Base-by-base conservation (phyloP, 2,329 filamentous ascomycete species). In the Pseudocercospora musae region DNA sequence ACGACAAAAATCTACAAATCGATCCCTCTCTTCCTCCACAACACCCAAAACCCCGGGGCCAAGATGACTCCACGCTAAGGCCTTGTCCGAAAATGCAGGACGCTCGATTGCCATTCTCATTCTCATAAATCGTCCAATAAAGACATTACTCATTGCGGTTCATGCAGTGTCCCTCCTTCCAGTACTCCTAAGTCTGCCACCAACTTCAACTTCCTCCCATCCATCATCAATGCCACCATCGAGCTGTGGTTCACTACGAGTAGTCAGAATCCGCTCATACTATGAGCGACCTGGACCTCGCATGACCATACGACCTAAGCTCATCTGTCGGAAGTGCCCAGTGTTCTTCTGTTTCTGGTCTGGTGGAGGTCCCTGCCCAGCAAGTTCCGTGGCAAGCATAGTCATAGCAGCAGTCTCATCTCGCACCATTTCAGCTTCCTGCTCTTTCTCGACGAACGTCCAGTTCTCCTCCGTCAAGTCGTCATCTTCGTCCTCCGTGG, bases 371-470 rank as follows among this genome's bases (percentile, higher is more conserved):
- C 48, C 48, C 7, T 52, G 48, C n/a, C 23, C 48, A 2, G 48
- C n/a, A 8, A 52, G 20, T 11, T 25, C 20, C 20, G 21, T 9
- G 1, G 48, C 54, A 49, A 21, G 27, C 48, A 33, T 57, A 6
- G n/a, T 49, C 31, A 54, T 58, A 25, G 58, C 50, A n/a, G 50
- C 62, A 23, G 46, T 52, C 5, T 52, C 48, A 8, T 52, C 48
- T n/a, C 48, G 20, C 53, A 52, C 49, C 20, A 56, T 52, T n/a
- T 66, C 70, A n/a, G 52, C 64, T 58, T 85, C 84, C 21, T 76
- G 79, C 44, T 85, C 83, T 31, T 85, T 83, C 29, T 91, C 92
- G 20, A 97, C 84, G 76, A 97, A 92, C 0, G 93, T 97, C 94
- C 93, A 98, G 42, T 69, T 74, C 67, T 77, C 75, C 53, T 74